Evolutionary conservation across 495 filamentous ascomycete genomes (phyloP), one percentile per base, ranked within the genome.

Genomic region (Cenococcum geophilum): DNA sequence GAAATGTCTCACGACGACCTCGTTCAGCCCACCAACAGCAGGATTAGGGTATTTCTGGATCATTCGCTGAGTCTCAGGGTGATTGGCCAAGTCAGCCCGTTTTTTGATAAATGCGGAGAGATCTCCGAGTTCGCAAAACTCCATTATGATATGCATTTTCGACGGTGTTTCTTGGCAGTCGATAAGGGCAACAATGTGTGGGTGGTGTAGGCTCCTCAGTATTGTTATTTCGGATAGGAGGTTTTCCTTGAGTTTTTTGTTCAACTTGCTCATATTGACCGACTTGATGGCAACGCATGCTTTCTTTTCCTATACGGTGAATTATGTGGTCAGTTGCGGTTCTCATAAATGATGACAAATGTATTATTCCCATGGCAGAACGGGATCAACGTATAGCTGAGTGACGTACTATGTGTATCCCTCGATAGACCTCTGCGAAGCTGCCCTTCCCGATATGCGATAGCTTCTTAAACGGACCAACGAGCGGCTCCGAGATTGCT

Each of bases 121-220:
- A 69, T 98, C 93, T 27, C 93, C 91, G 35, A 98, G 78, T 68
- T 95, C 89, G 75, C 93, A 98, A 75, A 92, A 97, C 72, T 98
- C 95, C 95, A 97, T 98, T 51, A 97, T 87, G 20, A 98, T 80
- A 75, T 98, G 91, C 73, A 97, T 96, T 60, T 96, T 89, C 20
- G 86, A 84, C 5, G 81, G 75, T 4, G 89, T 85, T 71, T 97
- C 92, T 72, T 89, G 80, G 76, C 91, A 96, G 71, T 95, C 89
- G 75, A 93, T 91, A 53, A 98, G 83, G 55, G 91, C 89, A 66
- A 97, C 95, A 66, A 98, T 97, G 71, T 98, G 93, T 25, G 93
- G 93, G 74, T 97, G 95, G 51, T 92, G 87, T 18, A 97, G 79
- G 67, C 83, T 86, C 74, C 91, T 91, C 65, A 98, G 83, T 58